A percentile compares a stretch with the other conserved stretches of the same genome.
Conservation (phyloP, 345 rosid species). For the Stellera chamaejasme region DNA sequence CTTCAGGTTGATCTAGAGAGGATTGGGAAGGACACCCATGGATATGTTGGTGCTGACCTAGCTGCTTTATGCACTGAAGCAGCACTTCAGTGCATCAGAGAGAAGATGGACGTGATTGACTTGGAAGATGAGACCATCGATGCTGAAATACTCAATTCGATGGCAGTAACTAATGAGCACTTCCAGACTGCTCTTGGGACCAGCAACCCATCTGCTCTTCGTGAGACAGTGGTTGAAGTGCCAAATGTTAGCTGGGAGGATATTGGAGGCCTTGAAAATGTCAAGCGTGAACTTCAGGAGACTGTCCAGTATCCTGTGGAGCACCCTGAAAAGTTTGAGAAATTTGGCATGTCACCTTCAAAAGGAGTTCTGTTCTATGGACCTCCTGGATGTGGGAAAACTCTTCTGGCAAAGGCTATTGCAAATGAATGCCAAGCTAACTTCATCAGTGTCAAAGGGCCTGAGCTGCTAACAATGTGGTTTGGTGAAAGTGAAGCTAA, state of each 20-base stretch:
- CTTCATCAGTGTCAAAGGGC: constrained; percentile 67
- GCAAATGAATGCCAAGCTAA: constrained; percentile 72
- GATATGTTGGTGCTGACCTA: constrained; percentile 65
- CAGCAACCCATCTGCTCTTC: constrained; percentile 67
- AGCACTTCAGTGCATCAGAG: constrained; percentile 67
- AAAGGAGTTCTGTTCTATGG: constrained; percentile 71
- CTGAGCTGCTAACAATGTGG: constrained; percentile 74
- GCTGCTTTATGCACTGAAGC: constrained; percentile 71
- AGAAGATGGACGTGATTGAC: constrained; percentile 70
- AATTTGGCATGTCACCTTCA: constrained; percentile 78
- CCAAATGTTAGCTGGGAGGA: constrained; percentile 69
- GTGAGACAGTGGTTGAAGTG: constrained; percentile 70
- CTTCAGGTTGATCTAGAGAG: constrained; percentile 53
- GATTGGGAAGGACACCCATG: constrained; percentile 50
- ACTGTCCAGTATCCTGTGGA: constrained; percentile 80
- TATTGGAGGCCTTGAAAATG: constrained; percentile 67
- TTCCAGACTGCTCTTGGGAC: constrained; percentile 62
- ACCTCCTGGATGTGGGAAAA: constrained; percentile 67
- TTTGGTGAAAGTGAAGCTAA: constrained; percentile 80
- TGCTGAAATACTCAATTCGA: constrained; percentile 60
- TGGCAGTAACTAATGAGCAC: constrained; percentile 66
- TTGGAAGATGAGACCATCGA: constrained; percentile 61
- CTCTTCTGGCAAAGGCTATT: constrained; percentile 60
- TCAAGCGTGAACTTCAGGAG: constrained; percentile 74
- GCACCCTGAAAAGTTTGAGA: constrained; percentile 76